Percentiles rank a stretch among this genome's conserved stretches.
These are phyloP conservation scores for Trichoderma koningii DNA, from an alignment of 2,329 filamentous ascomycete species.

Conservation along the genomic window DNA sequence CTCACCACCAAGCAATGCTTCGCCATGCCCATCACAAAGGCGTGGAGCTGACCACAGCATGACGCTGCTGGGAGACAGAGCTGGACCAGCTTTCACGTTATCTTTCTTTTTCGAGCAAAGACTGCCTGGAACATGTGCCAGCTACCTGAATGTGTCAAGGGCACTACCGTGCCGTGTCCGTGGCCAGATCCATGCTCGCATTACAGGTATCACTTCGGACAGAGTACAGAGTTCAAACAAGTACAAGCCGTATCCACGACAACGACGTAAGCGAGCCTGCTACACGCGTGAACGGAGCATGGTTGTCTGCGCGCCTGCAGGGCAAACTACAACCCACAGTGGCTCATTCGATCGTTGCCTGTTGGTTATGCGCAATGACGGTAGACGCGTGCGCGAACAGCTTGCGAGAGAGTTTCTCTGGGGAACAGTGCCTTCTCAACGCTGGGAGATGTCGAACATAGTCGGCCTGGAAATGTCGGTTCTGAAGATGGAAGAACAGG, in stretches of 20 bases:
- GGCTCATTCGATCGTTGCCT: conserved; percentile 3
- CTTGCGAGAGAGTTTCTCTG: neutral
- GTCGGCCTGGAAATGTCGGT: neutral
- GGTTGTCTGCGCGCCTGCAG: conserved; percentile 21
- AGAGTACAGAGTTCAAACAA: neutral
- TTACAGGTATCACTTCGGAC: neutral
- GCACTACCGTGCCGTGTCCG: neutral
- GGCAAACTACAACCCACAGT: neutral
- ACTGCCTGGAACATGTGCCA: neutral
- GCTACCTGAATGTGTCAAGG: neutral
- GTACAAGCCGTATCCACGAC: too few species aligned
- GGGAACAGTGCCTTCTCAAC: neutral
- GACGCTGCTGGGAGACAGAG: neutral
- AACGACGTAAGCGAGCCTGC: neutral
- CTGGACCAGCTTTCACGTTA: too few species aligned
- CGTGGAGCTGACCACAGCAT: neutral
- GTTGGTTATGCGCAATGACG: neutral
- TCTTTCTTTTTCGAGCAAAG: neutral
- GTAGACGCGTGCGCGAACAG: neutral
- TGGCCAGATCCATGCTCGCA: neutral
- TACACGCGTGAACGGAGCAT: neutral
- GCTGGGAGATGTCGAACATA: neutral
- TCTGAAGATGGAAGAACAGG: neutral
- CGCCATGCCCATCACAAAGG: neutral
- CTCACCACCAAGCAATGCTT: neutral